Conservation (phyloP, 2,329 filamentous ascomycete species). For the Penicillium sp. region DNA sequence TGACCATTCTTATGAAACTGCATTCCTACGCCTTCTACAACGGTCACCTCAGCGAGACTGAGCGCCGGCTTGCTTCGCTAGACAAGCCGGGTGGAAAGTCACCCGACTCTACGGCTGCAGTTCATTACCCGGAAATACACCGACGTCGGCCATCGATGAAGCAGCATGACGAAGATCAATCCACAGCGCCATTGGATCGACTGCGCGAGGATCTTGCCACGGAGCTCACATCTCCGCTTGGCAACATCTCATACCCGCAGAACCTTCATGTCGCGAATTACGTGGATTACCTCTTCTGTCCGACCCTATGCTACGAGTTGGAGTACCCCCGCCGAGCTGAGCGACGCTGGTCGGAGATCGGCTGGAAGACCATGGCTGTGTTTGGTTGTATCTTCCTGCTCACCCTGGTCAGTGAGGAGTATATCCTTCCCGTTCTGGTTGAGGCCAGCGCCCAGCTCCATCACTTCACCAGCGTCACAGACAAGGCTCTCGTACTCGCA, state of each 20-base stretch:
- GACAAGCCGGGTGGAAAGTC: conserved; percentile 72
- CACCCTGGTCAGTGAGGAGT: conserved; percentile 88
- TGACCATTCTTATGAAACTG: conserved; percentile 97
- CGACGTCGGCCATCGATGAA: conserved; percentile 31
- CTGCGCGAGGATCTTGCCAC: conserved; percentile 84
- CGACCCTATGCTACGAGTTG: conserved; percentile 95
- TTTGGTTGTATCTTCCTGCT: conserved; percentile 97
- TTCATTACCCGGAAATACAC: conserved; percentile 69
- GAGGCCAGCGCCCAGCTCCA: conserved; percentile 66
- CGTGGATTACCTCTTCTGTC: conserved; percentile 83
- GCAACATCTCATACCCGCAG: conserved; percentile 83
- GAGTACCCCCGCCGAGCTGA: conserved; percentile 81
- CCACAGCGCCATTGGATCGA: conserved; percentile 60
- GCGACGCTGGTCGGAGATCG: conserved; percentile 79
- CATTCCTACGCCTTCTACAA: conserved; percentile 99
- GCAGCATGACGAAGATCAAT: conserved; percentile 32
- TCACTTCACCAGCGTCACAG: conserved; percentile 53
- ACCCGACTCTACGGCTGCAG: conserved; percentile 61
- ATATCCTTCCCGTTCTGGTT: conserved; percentile 84
- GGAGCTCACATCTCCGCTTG: conserved; percentile 88
- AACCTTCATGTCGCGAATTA: conserved; percentile 86
- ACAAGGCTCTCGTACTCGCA: conserved; percentile 76
- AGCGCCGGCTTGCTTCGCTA: conserved; percentile 75
- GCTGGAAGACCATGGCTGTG: conserved; percentile 82
- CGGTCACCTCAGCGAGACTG: conserved; percentile 85